phyloP scores from a whole-genome alignment of 202 grass and related monocot species.

The Elaeis oleifera region DNA sequence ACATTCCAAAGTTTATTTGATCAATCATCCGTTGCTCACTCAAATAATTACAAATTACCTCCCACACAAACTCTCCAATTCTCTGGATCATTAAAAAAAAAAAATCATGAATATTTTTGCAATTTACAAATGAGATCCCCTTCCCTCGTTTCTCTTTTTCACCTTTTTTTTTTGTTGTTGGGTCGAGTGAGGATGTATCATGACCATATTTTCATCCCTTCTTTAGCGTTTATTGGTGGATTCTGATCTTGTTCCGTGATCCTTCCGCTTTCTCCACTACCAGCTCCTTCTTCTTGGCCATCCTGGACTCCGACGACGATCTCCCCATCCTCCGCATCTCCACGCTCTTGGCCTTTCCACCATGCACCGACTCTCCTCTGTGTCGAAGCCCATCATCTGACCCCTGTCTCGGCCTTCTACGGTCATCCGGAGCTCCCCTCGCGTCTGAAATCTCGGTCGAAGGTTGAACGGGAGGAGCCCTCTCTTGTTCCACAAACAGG shows the following conservation, averaged over 20 bases:
- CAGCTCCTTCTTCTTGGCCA: conserved; percentile 30
- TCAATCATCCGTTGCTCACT: neutral
- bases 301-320: conserved; percentile 33
- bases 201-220: neutral
- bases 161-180: no score
- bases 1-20: neutral
- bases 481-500: conserved; percentile 86
- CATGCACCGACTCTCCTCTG: conserved; percentile 10
- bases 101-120: neutral
- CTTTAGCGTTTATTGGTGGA: conserved; percentile 17
- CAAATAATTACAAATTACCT: conserved; percentile 6
- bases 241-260: conserved; percentile 31
- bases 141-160: no score
- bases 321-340: conserved; percentile 43
- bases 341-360: neutral
- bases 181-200: neutral
- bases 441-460: conserved; percentile 19
- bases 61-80: neutral
- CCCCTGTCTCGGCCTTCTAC: conserved; percentile 6
- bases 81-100: neutral
- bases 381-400: conserved; percentile 24
- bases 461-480: conserved; percentile 12
- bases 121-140: neutral
- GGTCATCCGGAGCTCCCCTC: neutral
- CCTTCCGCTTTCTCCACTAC: conserved; percentile 14